Evolutionary conservation across 2,329 filamentous ascomycete genomes (phyloP).

Genomic region (Phaeosphaeria sp.): DNA sequence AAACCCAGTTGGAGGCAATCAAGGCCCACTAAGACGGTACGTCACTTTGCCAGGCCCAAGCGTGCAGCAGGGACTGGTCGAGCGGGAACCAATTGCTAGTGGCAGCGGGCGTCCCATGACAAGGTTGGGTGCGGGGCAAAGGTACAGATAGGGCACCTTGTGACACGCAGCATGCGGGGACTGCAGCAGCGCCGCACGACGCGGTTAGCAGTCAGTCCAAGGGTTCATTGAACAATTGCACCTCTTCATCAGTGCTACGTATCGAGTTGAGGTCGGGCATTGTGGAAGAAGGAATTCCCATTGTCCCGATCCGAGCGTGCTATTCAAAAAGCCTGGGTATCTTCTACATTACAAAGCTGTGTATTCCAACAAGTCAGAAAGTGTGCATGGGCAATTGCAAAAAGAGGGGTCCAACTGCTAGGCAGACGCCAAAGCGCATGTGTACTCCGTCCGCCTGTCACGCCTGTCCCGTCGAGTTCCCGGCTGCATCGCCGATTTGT

Average conservation of each 20-base stretch:
- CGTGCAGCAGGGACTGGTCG: too few relatives aligned
- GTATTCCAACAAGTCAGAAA: neutral
- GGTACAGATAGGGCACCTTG: too few relatives aligned
- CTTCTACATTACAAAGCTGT: neutral
- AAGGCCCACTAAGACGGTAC: constrained; percentile 1
- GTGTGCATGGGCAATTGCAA: neutral
- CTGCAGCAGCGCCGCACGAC: neutral
- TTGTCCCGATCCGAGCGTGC: neutral
- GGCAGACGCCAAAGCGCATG: neutral
- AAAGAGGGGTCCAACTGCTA: neutral
- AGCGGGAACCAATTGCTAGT: too few relatives aligned
- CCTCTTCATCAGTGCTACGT: neutral
- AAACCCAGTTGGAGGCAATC: too few relatives aligned
- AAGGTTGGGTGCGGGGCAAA: too few relatives aligned
- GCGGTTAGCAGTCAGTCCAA: too few relatives aligned
- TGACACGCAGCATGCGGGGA: constrained; percentile 9
- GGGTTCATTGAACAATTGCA: neutral
- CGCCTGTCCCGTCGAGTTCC: neutral
- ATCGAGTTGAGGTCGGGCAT: too few relatives aligned
- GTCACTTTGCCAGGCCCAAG: constrained; percentile 5
- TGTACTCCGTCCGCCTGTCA: neutral
- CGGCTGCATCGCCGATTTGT: constrained; percentile 5
- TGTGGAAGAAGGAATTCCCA: neutral
- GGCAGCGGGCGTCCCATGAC: too few relatives aligned
- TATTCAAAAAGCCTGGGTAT: neutral